These are phyloP conservation scores for Alternaria sp. DNA, from an alignment of 2,329 filamentous ascomycete genomes.

Conservation along the genomic window DNA sequence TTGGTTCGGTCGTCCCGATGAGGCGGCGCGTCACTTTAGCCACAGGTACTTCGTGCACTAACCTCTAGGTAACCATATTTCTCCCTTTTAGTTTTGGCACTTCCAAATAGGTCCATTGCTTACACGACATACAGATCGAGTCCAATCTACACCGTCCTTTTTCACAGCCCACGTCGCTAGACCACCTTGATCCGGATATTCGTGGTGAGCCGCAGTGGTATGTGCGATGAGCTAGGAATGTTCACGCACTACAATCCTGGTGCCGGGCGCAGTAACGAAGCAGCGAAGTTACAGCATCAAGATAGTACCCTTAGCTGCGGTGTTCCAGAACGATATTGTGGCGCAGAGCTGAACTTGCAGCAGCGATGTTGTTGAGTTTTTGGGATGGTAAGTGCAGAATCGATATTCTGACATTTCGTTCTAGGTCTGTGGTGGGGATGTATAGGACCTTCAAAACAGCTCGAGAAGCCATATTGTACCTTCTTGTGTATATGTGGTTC, in stretches of 20 bases:
- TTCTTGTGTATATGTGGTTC: not conserved
- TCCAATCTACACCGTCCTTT: not conserved
- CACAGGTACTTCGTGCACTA: not conserved
- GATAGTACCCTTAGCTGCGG: not conserved
- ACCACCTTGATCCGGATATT: not conserved
- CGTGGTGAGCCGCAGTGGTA: not conserved
- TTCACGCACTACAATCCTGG: not conserved
- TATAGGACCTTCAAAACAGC: not conserved
- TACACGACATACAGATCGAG: not conserved
- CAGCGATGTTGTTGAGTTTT: not conserved
- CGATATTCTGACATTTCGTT: not conserved
- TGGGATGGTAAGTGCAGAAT: not conserved
- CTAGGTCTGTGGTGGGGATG: not conserved
- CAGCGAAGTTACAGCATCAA: not conserved
- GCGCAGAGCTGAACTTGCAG: slow-evolving; percentile 4
- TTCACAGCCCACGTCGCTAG: not conserved
- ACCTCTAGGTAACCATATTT: not conserved
- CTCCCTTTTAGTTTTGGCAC: not conserved
- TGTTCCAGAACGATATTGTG: slow-evolving; percentile 6
- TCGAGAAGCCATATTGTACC: not conserved
- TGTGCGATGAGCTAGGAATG: not conserved
- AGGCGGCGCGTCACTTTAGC: not conserved
- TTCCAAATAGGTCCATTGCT: not conserved
- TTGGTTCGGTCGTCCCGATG: not conserved
- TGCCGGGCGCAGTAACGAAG: not conserved